Percentiles rank a stretch among this genome's conserved stretches.
Evolutionary conservation across 2,329 filamentous ascomycete species (phyloP).

Genomic region (Fusarium sp.): DNA sequence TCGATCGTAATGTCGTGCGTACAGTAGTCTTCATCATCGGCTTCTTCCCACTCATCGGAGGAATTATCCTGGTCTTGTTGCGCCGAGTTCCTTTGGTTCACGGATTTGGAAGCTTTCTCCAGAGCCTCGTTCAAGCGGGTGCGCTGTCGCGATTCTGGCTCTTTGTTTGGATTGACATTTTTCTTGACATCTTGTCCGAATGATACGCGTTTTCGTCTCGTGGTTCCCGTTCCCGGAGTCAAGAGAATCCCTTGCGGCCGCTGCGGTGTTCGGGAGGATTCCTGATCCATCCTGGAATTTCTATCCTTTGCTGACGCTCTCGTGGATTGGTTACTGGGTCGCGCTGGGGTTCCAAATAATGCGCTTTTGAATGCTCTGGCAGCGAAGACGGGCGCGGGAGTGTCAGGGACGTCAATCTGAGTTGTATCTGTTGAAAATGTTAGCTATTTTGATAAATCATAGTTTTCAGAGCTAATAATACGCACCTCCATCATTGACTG

Average conservation of each 20-base stretch:
- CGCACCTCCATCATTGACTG: slow-evolving; percentile 50
- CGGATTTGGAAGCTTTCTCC: slow-evolving; percentile 51
- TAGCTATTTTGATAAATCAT: background rate
- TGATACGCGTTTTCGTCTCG: slow-evolving; percentile 73
- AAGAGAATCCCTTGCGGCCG: slow-evolving; percentile 71
- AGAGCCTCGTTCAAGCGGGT: slow-evolving; percentile 61
- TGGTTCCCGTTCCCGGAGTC: slow-evolving; percentile 71
- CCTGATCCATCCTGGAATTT: slow-evolving; percentile 42
- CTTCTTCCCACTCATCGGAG: slow-evolving; percentile 65
- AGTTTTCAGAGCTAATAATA: background rate
- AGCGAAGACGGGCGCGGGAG: slow-evolving; percentile 74
- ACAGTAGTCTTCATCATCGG: slow-evolving; percentile 57
- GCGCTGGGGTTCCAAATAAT: slow-evolving; percentile 70
- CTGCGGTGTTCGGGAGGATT: slow-evolving; percentile 59
- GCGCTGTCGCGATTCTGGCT: slow-evolving; percentile 49
- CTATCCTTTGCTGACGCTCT: slow-evolving; percentile 42
- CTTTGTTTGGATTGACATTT: slow-evolving; percentile 51
- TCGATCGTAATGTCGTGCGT: slow-evolving; percentile 76
- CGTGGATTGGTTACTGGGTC: slow-evolving; percentile 51
- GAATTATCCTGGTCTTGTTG: slow-evolving; percentile 36
- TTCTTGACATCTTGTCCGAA: slow-evolving; percentile 70
- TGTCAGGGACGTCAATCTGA: slow-evolving; percentile 70
- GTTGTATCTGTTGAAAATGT: slow-evolving; percentile 53
- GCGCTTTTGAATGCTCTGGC: slow-evolving; percentile 73
- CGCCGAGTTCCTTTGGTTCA: slow-evolving; percentile 11